Percentiles rank a stretch among this genome's conserved stretches.
phyloP scores from a whole-genome alignment of 345 rosid genomes.

The Arabis alpina region DNA sequence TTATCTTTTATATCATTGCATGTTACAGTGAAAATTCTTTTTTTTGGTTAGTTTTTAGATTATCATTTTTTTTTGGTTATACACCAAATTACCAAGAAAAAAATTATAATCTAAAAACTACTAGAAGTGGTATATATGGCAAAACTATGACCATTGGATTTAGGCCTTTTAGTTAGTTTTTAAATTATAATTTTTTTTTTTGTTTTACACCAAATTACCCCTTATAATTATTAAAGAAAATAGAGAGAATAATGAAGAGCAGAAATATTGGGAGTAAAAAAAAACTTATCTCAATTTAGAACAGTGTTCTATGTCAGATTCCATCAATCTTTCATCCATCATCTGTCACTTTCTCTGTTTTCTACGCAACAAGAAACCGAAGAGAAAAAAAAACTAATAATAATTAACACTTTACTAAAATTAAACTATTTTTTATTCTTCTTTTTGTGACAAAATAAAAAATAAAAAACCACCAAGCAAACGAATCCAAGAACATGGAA shows the following conservation, averaged over 20 bases:
- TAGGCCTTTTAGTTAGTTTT: too few relatives aligned
- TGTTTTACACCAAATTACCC: too few relatives aligned
- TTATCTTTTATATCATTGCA: neutral
- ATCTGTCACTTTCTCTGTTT: conserved; percentile 64
- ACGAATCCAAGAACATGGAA: conserved; percentile 42
- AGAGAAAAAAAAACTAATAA: conserved; percentile 15
- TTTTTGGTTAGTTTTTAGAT: too few relatives aligned
- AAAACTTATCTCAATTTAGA: conserved; percentile 46
- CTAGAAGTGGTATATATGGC: too few relatives aligned
- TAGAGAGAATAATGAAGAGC: conserved; percentile 20
- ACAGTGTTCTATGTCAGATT: conserved; percentile 67
- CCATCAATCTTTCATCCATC: conserved; percentile 39
- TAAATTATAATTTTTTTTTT: neutral
- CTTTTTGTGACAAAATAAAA: conserved; percentile 5
- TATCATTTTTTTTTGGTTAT: too few relatives aligned
- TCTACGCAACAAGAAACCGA: conserved; percentile 50
- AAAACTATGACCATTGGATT: too few relatives aligned
- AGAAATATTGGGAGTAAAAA: conserved; percentile 49
- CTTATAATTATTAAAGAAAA: neutral
- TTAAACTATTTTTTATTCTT: neutral
- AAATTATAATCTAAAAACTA: too few relatives aligned
- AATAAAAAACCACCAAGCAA: conserved; percentile 32
- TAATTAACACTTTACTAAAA: conserved; percentile 6
- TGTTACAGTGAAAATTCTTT: neutral
- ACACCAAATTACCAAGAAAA: too few relatives aligned